Evolutionary conservation across 2,329 filamentous ascomycete species (phyloP).

Genomic region (Pseudocercospora eumusae): DNA sequence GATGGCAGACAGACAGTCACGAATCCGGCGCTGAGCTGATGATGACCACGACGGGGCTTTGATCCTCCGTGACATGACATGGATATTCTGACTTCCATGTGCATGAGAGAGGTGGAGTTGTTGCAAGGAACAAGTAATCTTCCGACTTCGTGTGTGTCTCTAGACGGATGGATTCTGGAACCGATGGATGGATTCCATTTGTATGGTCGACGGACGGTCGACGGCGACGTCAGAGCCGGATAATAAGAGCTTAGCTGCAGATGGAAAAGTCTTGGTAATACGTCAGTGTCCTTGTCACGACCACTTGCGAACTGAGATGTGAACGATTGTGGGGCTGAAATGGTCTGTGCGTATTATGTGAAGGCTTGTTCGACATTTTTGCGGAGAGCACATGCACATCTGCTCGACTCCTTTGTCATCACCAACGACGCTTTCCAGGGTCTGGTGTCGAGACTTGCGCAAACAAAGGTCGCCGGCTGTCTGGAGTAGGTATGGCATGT

Average conservation of each 20-base stretch:
- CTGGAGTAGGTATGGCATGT: not conserved
- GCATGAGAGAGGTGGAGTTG: not conserved
- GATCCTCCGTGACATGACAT: not conserved
- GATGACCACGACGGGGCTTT: not conserved
- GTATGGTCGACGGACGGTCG: not conserved
- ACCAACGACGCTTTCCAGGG: too few relatives aligned
- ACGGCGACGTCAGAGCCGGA: too few relatives aligned
- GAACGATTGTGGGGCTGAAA: not conserved
- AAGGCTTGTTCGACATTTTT: not conserved
- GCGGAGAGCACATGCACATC: constrained; percentile 9
- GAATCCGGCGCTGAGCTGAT: not conserved
- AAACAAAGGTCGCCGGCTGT: not conserved
- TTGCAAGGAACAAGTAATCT: not conserved
- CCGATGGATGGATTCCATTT: too few relatives aligned
- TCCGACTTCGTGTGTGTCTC: too few relatives aligned
- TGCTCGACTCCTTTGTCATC: constrained; percentile 14
- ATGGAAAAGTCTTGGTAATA: constrained; percentile 12
- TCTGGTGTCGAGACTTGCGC: too few relatives aligned
- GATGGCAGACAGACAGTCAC: too few relatives aligned
- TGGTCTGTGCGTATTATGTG: not conserved
- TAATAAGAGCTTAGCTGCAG: constrained; percentile 16
- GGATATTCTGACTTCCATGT: not conserved
- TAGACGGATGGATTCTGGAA: not conserved
- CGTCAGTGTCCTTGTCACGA: constrained; percentile 8
- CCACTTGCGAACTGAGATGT: not conserved